Conservation (phyloP, 257 asterid genomes). For the Ophiorrhiza pumila region DNA sequence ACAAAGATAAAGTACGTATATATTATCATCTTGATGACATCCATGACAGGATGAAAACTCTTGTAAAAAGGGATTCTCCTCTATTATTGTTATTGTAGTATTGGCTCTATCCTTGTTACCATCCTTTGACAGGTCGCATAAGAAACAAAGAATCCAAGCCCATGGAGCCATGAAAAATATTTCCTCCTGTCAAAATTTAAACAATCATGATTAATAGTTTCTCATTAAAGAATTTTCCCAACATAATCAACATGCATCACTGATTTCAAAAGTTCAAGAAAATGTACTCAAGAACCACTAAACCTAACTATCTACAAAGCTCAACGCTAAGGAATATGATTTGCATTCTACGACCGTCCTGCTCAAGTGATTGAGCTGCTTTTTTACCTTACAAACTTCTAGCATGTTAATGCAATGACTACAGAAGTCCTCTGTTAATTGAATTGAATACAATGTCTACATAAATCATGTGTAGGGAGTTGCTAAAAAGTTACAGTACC, state of each 20-base stretch:
- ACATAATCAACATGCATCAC: too few species aligned
- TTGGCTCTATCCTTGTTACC: constrained; percentile 39
- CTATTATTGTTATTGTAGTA: not conserved
- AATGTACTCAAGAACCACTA: not conserved
- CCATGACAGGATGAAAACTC: not conserved
- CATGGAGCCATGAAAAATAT: constrained; percentile 95
- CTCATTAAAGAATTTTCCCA: not conserved
- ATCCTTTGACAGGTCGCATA: constrained; percentile 93
- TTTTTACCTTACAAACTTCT: not conserved
- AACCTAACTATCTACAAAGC: not conserved
- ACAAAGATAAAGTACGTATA: constrained; percentile 9
- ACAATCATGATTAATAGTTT: not conserved
- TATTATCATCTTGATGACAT: not conserved
- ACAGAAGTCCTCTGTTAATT: not conserved
- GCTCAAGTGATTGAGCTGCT: not conserved
- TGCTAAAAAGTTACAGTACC: constrained; percentile 36
- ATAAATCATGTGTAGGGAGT: not conserved
- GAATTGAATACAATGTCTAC: not conserved
- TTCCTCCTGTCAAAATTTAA: constrained; percentile 63
- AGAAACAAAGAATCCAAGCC: constrained; percentile 84
- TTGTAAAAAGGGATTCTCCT: not conserved
- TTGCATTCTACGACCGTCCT: not conserved
- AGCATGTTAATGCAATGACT: not conserved
- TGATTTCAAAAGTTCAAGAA: not conserved
- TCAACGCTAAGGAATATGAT: not conserved